Evolutionary conservation across 176 grass and related monocot species (phyloP), one percentile per base, ranked within the genome.

Genomic region (Melocanna baccifera): DNA sequence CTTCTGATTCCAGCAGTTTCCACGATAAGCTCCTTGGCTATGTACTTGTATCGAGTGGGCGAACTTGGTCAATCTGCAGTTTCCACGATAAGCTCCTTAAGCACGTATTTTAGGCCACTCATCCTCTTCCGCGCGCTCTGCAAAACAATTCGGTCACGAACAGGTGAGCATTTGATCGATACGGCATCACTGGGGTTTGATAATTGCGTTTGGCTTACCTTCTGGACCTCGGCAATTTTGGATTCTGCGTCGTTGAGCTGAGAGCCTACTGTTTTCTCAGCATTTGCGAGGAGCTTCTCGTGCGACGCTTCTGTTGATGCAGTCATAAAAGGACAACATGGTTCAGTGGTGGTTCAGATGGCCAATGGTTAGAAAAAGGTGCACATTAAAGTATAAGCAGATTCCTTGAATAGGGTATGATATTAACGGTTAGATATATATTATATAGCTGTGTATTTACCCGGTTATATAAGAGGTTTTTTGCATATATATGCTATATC

Each of bases 91-190:
- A 90, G 88, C 81, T 86, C 81, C 85, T 91, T 91, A 9, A 97
- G 78, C 32, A 83, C 89, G 10, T 67, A 86, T 73, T 97, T 97
- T 53, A 97, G 68, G 43, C 87, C 50, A 8, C 81, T 86, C 91
- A 97, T 93, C 87, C 81, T 93, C 86, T 93, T 91, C 68, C 77
- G 69, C 3, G 89, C 85, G 89, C 86, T 88, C 91, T 97, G 85
- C 78, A 77, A 65, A 73, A 20, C 29, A 80, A 64, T 53, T 80
- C 43, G 13, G 6, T n/a, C 40, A 57, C 5, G 69, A 72, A 48
- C 23, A 79, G 22, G 56, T 83, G 39, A 73, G 12, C 15, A 78
- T 73, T 78, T 45, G 58, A 39, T 58, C 16, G 16, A 74, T 20
- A 66, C 13, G 39, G 39, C 23, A 9, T 2, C 2, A 9, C 0